Conservation (phyloP, 345 rosid species). For the Rhodamnia rubescens region DNA sequence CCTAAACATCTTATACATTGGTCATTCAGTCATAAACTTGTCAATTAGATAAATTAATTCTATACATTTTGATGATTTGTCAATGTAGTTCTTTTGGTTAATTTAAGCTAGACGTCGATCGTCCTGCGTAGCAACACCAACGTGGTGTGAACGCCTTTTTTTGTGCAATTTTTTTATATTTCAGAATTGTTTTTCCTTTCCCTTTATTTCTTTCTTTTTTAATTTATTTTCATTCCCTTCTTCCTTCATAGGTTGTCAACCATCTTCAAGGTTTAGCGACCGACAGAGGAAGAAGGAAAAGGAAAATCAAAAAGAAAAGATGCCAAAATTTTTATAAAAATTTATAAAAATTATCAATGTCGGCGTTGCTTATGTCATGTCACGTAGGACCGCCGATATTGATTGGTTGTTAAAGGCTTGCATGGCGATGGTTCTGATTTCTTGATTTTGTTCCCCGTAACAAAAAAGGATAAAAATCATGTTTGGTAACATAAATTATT, state of each 20-base stretch:
- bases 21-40: background rate
- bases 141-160: rapidly evolving
- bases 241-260: background rate
- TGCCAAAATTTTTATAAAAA: too few species aligned
- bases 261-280: too few species aligned
- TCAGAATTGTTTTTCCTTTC: rapidly evolving
- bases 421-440: too few species aligned
- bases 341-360: too few species aligned
- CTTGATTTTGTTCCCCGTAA: too few species aligned
- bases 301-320: too few species aligned
- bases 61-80: rapidly evolving
- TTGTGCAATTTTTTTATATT: background rate
- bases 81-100: rapidly evolving
- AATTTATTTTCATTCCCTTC: background rate
- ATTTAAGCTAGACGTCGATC: background rate
- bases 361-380: too few species aligned
- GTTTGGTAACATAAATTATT: too few species aligned
- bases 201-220: rapidly evolving
- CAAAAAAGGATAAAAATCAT: too few species aligned
- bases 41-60: rapidly evolving
- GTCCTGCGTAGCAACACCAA: rapidly evolving
- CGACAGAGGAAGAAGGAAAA: too few species aligned
- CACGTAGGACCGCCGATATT: too few species aligned
- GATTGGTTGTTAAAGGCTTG: too few species aligned
- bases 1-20: rapidly evolving